Percentiles rank a stretch among this genome's conserved stretches.
phyloP scores from a whole-genome alignment of 768 basidiomycete genomes.

The Hypholoma fasciculare region DNA sequence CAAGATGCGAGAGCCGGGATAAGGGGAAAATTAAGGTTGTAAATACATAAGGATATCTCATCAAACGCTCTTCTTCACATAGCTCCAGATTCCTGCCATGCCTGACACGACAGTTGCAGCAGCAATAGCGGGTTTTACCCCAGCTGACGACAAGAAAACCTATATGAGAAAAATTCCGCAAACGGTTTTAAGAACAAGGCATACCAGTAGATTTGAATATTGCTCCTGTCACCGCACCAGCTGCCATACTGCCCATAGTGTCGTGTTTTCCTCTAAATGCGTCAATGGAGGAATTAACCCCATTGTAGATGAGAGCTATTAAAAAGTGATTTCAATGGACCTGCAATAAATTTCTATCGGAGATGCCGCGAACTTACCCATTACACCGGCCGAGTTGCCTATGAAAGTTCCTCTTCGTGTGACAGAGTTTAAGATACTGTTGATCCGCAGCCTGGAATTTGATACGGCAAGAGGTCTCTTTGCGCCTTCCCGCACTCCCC shows the following conservation, averaged over 20 bases:
- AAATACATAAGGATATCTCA: slow-evolving; percentile 47
- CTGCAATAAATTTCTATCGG: slow-evolving; percentile 26
- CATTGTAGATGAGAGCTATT: slow-evolving; percentile 93
- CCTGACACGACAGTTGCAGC: slow-evolving; percentile 89
- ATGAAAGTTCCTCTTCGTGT: slow-evolving; percentile 97
- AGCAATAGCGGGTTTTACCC: slow-evolving; percentile 84
- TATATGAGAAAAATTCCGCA: slow-evolving; percentile 32
- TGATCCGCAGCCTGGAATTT: slow-evolving; percentile 88
- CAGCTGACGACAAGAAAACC: slow-evolving; percentile 63
- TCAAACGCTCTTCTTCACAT: slow-evolving; percentile 89
- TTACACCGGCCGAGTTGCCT: slow-evolving; percentile 96
- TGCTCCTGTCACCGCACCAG: slow-evolving; percentile 87
- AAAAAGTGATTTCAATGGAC: slow-evolving; percentile 39
- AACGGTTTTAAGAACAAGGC: slow-evolving; percentile 33
- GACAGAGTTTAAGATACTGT: slow-evolving; percentile 94
- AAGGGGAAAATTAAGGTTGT: slow-evolving; percentile 49
- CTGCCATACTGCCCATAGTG: slow-evolving; percentile 85
- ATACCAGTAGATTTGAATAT: slow-evolving; percentile 93
- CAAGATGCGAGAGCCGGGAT: slow-evolving; percentile 43
- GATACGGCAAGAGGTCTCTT: slow-evolving; percentile 83
- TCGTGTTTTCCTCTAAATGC: slow-evolving; percentile 89
- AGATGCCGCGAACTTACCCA: slow-evolving; percentile 68
- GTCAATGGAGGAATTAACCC: slow-evolving; percentile 93
- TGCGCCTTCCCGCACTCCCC: slow-evolving; percentile 96
- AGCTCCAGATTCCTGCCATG: slow-evolving; percentile 92